These are phyloP conservation scores for Backusella parvicylindrica DNA, from an alignment of 192 early-diverging fungal species.

Conservation along the genomic window DNA sequence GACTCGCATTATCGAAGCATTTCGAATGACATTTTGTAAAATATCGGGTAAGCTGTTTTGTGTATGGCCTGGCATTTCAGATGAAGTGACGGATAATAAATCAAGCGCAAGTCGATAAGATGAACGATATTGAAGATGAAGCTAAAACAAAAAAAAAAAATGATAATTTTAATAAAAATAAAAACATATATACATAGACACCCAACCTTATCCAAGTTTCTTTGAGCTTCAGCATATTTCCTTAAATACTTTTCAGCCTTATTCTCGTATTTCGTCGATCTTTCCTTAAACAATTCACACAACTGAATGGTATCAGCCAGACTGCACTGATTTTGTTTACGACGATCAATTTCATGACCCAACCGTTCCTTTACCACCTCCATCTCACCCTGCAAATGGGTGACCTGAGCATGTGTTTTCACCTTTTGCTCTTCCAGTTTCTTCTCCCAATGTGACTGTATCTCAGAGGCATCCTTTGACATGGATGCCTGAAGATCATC, in stretches of 20 bases:
- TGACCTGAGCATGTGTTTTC: not conserved
- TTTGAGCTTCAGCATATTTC: not conserved
- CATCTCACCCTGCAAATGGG: constrained; percentile 4
- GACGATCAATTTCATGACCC: constrained; percentile 2
- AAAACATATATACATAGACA: not conserved
- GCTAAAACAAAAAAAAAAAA: not conserved
- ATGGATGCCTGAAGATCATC: constrained; percentile 8
- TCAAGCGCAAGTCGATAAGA: not conserved
- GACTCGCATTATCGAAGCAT: not conserved
- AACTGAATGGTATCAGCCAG: not conserved
- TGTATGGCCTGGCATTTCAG: not conserved
- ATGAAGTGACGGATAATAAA: not conserved
- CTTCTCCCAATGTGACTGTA: constrained; percentile 8
- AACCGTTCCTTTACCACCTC: constrained; percentile 9
- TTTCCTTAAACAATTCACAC: not conserved
- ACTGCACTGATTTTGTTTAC: not conserved
- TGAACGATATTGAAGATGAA: not conserved
- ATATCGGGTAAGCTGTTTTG: constrained; percentile 1
- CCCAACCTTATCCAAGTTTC: not conserved
- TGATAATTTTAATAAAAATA: not conserved
- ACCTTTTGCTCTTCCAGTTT: not conserved
- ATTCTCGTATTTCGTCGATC: not conserved
- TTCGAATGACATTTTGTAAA: not conserved
- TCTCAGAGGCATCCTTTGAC: constrained; percentile 7
- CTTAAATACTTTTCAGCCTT: not conserved